phyloP scores from a whole-genome alignment of 2,329 filamentous ascomycete genomes.

The Talaromyces sp. region DNA sequence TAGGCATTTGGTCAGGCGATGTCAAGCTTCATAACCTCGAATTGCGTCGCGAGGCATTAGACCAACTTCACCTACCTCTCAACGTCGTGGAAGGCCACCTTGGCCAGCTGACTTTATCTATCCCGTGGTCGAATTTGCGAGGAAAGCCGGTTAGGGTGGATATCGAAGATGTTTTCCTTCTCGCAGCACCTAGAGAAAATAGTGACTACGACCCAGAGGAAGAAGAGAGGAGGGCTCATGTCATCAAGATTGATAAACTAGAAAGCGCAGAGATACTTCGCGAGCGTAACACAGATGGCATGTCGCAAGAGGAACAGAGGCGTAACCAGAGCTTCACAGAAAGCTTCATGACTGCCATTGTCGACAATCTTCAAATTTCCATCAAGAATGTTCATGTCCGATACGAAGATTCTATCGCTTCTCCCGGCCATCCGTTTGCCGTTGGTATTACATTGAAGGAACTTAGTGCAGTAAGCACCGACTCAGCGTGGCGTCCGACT shows the following conservation, averaged over 20 bases:
- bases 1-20: conserved; percentile 98
- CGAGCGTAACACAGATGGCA: conserved; percentile 84
- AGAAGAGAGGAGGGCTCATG: conserved; percentile 77
- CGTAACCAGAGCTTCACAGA: conserved; percentile 98
- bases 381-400: conserved; percentile 98
- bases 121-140: conserved; percentile 95
- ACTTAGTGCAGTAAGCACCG: conserved; percentile 94
- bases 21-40: conserved; percentile 92
- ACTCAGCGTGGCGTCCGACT: conserved; percentile 89
- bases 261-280: conserved; percentile 94
- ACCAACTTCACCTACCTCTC: conserved; percentile 92
- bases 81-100: conserved; percentile 96
- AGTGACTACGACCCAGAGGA: conserved; percentile 89
- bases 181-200: conserved; percentile 94
- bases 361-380: conserved; percentile 95
- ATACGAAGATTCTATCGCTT: conserved; percentile 95
- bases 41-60: conserved; percentile 87
- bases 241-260: conserved; percentile 98
- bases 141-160: conserved; percentile 91
- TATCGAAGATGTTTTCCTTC: conserved; percentile 93
- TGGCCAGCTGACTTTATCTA: conserved; percentile 83
- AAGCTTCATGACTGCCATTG: conserved; percentile 90
- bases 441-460: conserved; percentile 89
- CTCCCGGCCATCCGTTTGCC: conserved; percentile 91
- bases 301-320: conserved; percentile 92